Base-by-base conservation (phyloP, 1,284 basidiomycete genomes). In the Xerocomus amazonicus region DNA sequence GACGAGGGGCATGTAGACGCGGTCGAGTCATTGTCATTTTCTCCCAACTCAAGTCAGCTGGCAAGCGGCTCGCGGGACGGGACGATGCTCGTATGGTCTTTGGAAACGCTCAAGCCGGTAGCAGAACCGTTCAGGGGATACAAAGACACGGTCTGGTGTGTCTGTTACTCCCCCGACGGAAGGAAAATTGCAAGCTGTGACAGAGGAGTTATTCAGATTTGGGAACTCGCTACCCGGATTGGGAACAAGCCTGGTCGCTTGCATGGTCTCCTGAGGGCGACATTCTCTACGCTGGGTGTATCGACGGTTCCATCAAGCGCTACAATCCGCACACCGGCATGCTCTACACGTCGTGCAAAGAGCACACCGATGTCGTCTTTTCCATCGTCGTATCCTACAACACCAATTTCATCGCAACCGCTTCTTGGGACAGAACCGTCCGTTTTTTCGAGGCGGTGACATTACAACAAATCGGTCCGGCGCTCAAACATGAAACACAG, bases 381-480 rank as follows among this genome's bases (percentile, higher is more conserved):
- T 52, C 47, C 3, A 63, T 65, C 16, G 31, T 6, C 0, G 9
- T 59, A 13, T 53, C 47, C 13, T 51, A 47, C 27, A 47, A 43
- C 3, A 31, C 32, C 40, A 62, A 48, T 4, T 62, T 64, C 35
- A 23, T 61, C 26, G 58, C 46, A 8, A 62, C 60, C 6, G 60
- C 60, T 3, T 62, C 60, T 3, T 50, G 47, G 54, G 60, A 62
- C 27, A 64, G 45, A 17, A 61, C 61, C 3, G 50, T 62, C 13
- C 48, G 63, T 23, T 43, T 62, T 12, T 65, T 59, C 54, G 59
- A 62, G 31, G 43, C 51, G 2, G 36, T 23, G 12, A 61, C 60
- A 4, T 49, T 54, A 9, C 50, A 56, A 17, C 63, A 50, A 36
- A 35, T 57, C 6, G 61, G 43, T n/a, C 60, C 53, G 3, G n/a